These are phyloP conservation scores for Plectosphaerella sp. DNA, from an alignment of 2,329 filamentous ascomycete species.

Conservation along the genomic window DNA sequence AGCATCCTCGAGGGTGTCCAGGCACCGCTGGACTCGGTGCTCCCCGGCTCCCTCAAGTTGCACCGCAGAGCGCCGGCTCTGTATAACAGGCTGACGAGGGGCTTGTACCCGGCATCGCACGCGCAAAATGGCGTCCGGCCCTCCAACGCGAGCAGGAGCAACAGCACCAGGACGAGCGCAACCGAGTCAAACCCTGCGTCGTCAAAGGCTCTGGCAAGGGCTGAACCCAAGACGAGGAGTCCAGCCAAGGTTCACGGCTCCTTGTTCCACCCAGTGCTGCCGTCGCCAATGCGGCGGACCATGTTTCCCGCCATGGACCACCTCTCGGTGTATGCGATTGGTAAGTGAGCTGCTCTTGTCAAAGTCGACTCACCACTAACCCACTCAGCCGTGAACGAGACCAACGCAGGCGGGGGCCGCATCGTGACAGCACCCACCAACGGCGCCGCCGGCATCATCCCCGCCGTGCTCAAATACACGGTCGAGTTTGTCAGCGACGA, in stretches of 20 bases:
- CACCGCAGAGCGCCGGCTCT: constrained; percentile 40
- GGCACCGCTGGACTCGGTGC: constrained; percentile 31
- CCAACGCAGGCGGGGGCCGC: constrained; percentile 45
- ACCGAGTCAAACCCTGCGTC: not conserved
- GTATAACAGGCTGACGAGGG: constrained; percentile 39
- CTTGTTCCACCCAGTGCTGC: constrained; percentile 39
- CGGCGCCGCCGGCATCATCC: constrained; percentile 46
- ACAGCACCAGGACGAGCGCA: constrained; percentile 2
- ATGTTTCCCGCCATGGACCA: constrained; percentile 47
- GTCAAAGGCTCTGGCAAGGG: not conserved
- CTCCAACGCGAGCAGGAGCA: not conserved
- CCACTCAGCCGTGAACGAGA: constrained; percentile 39
- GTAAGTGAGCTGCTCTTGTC: not conserved
- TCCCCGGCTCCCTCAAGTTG: constrained; percentile 44
- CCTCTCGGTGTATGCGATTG: constrained; percentile 44
- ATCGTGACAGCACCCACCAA: constrained; percentile 49
- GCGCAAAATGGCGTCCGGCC: constrained; percentile 13
- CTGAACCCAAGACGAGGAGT: constrained; percentile 22
- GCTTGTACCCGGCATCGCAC: constrained; percentile 34
- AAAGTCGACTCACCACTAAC: not conserved
- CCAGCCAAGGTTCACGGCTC: constrained; percentile 38
- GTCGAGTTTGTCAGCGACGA: constrained; percentile 47
- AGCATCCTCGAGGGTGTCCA: constrained; percentile 46
- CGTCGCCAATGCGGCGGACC: constrained; percentile 39
- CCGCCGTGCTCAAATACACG: constrained; percentile 44